phyloP scores from a whole-genome alignment of 805 yeast genomes.

The Saturnispora mendoncae region DNA sequence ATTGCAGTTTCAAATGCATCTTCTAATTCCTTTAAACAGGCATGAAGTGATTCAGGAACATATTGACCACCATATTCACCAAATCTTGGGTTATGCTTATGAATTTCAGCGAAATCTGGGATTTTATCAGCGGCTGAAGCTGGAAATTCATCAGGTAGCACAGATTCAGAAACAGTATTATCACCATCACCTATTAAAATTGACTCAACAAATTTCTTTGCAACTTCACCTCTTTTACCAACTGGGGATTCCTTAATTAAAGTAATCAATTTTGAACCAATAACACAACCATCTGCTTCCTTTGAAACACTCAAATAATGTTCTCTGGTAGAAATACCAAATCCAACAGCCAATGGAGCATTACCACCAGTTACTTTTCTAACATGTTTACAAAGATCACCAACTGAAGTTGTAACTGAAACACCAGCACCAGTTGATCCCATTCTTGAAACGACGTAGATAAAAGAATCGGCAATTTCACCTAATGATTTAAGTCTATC shows the following conservation, averaged over 20 bases:
- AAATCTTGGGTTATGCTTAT: conserved; percentile 66
- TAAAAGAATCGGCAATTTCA: conserved; percentile 86
- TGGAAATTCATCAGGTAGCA: conserved; percentile 16
- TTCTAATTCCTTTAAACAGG: conserved; percentile 86
- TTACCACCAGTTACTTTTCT: conserved; percentile 63
- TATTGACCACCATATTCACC: conserved; percentile 98
- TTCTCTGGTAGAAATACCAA: conserved; percentile 91
- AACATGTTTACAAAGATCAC: conserved; percentile 63
- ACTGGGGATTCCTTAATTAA: conserved; percentile 54
- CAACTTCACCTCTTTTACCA: conserved; percentile 54
- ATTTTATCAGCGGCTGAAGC: conserved; percentile 10
- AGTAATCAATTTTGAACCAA: conserved; percentile 79
- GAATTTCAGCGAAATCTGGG: conserved; percentile 44
- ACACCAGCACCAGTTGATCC: conserved; percentile 91
- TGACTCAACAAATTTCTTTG: conserved; percentile 56
- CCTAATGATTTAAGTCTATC: conserved; percentile 73
- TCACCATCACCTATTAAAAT: conserved; percentile 55
- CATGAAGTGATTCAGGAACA: conserved; percentile 92
- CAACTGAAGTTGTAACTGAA: conserved; percentile 52
- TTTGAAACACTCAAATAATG: conserved; percentile 75
- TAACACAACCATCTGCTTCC: conserved; percentile 89
- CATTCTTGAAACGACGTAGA: conserved; percentile 96
- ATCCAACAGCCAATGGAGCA: conserved; percentile 89
- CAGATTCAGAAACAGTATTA: conserved; percentile 20
- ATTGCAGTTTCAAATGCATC: conserved; percentile 78